Conservation (phyloP, 2,329 filamentous ascomycete genomes). For the Tetracladium maxilliforme region DNA sequence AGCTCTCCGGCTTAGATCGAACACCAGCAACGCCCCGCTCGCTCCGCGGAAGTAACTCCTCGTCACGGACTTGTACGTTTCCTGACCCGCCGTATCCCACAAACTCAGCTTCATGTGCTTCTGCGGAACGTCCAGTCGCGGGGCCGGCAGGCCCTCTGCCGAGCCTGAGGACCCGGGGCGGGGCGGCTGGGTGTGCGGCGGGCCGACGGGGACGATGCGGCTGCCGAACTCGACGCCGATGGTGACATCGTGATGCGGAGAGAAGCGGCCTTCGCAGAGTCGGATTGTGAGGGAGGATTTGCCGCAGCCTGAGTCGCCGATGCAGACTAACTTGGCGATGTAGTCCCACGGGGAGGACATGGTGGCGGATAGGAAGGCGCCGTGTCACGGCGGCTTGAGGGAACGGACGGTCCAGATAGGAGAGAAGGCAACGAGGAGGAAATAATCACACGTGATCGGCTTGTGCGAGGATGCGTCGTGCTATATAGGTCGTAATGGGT, state of each 20-base stretch:
- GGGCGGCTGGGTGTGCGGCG: conserved; percentile 41
- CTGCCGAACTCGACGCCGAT: conserved; percentile 95
- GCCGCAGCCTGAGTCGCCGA: conserved; percentile 91
- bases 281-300: conserved; percentile 91
- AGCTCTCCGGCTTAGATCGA: conserved; percentile 74
- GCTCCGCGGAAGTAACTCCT: conserved; percentile 64
- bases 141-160: conserved; percentile 9
- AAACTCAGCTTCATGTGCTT: conserved; percentile 86
- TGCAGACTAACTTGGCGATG: conserved; percentile 96
- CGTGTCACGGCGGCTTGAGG: conserved; percentile 1
- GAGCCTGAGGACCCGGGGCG: conserved; percentile 28
- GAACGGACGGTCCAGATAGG: not conserved
- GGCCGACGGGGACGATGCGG: conserved; percentile 80
- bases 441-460: too few relatives aligned
- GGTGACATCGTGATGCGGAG: conserved; percentile 87
- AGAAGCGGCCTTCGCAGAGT: conserved; percentile 92
- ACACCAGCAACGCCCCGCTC: conserved; percentile 70
- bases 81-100: conserved; percentile 94
- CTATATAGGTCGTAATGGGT: too few relatives aligned
- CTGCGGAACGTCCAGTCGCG: conserved; percentile 20
- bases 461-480: too few relatives aligned
- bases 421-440: not conserved
- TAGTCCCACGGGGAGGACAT: conserved; percentile 76
- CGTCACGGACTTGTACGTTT: conserved; percentile 95
- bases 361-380: conserved; percentile 7